Percentiles rank a stretch among this genome's conserved stretches.
Evolutionary conservation across 2,329 filamentous ascomycete genomes (phyloP).

Genomic region (Sarocladiaceae sp.): DNA sequence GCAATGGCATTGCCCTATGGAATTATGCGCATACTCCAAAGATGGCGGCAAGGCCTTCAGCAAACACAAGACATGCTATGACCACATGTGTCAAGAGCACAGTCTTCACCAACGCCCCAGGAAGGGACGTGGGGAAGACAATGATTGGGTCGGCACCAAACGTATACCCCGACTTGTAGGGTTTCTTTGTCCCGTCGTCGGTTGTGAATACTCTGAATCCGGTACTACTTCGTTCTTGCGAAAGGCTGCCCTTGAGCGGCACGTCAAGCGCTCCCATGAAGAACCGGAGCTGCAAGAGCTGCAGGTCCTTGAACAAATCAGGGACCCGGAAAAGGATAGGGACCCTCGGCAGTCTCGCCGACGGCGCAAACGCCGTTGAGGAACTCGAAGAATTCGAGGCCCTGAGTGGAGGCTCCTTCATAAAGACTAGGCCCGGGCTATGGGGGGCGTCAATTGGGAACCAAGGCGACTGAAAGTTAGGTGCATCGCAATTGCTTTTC

Average conservation of each 20-base stretch:
- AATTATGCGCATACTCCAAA: neutral
- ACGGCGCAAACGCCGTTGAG: too few species aligned
- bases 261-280: neutral
- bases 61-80: neutral
- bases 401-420: too few species aligned
- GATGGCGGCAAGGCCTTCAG: neutral
- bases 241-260: neutral
- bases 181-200: neutral
- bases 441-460: neutral
- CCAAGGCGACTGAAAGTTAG: neutral
- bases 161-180: neutral
- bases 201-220: neutral
- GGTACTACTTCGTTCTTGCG: neutral
- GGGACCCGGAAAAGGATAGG: too few species aligned
- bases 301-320: too few species aligned
- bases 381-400: too few species aligned
- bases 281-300: too few species aligned
- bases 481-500: constrained; percentile 5
- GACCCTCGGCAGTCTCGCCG: too few species aligned
- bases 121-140: neutral
- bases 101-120: neutral
- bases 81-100: constrained; percentile 2
- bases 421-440: too few species aligned
- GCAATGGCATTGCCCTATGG: neutral
- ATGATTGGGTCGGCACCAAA: neutral